Evolutionary conservation across 345 rosid genomes (phyloP).

Genomic region (Cochlearia excelsa): DNA sequence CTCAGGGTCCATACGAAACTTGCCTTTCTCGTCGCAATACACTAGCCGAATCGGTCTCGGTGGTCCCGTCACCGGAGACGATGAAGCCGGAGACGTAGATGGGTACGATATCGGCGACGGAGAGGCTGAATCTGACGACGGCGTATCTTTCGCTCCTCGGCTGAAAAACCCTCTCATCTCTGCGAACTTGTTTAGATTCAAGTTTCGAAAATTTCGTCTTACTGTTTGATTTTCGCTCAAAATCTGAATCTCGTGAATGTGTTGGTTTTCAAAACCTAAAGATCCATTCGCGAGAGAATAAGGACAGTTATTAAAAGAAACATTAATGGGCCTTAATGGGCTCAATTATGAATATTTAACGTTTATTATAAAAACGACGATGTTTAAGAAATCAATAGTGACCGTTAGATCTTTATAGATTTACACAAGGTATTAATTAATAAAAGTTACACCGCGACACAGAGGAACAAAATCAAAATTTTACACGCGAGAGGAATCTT

Average conservation of each 20-base stretch:
- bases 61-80: slow-evolving; percentile 73
- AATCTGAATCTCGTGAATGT: background rate
- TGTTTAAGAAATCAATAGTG: too few relatives aligned
- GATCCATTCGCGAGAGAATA: slow-evolving; percentile 24
- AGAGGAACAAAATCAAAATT: too few relatives aligned
- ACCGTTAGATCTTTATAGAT: too few relatives aligned
- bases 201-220: slow-evolving; percentile 5
- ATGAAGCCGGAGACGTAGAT: slow-evolving; percentile 40
- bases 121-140: slow-evolving; percentile 38
- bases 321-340: slow-evolving; percentile 17
- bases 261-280: slow-evolving; percentile 7
- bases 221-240: slow-evolving; percentile 3
- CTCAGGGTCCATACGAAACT: slow-evolving; percentile 98
- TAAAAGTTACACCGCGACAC: too few relatives aligned
- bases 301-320: background rate
- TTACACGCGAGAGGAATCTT: too few relatives aligned
- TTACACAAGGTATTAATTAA: too few relatives aligned
- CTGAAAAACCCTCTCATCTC: slow-evolving; percentile 46
- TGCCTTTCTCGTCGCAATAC: slow-evolving; percentile 90
- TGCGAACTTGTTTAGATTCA: background rate
- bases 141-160: slow-evolving; percentile 39
- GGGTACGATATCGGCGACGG: slow-evolving; percentile 35
- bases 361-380: too few relatives aligned
- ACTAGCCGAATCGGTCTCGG: slow-evolving; percentile 89
- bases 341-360: background rate